Base-by-base conservation (phyloP, 768 basidiomycete genomes). In the Glaciozyma antarctica region DNA sequence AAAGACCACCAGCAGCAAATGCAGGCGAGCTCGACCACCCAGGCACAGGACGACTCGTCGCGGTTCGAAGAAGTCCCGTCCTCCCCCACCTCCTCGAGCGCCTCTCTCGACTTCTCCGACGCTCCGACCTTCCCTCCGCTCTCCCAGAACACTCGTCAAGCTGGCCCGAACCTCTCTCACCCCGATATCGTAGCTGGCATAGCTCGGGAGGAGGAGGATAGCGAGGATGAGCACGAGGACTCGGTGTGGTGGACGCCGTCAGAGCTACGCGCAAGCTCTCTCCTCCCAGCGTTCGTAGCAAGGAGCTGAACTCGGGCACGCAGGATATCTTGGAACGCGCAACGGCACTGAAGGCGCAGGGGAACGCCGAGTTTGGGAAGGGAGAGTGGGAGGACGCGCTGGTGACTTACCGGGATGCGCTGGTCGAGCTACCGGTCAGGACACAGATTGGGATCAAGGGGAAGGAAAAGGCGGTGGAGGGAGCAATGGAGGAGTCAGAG, bases 371-470 rank as follows among this genome's bases (percentile, higher is more conserved):
- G 49, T 71, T 68, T 28, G 66, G 64, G 3, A 61, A 58, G 16
- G 62, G 62, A 0, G 59, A 62, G 4, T 66, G 53, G 58, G 61
- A 68, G 43, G 13, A 34, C 2, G 70, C 70, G 8, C 58, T 71
- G 45, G 70, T 24, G 24, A 61, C 56, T 17, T 71, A 71, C 55
- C 55, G 64, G 17, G 49, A 68, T 19, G 70, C 49, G 1, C 47
- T 71, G 5, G 61, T 26, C 5, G 64, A 67, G 32, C 61, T 71
- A n/a, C 70, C 70, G 3, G 59, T 61, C 7, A 41, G 58, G 53
- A 45, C 56, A 10, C 38, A n/a, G 17, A 3, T 41, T 17, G 45
- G 9, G 21, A 30, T n/a, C 16, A 67, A 70, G 53, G 57, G 69
- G n/a, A 68, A 67, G 51, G 66, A 54, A 43, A 62, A 67, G 48